Conservation (phyloP, 306 rosid genomes). For the Sphenostylis stenocarpa region DNA sequence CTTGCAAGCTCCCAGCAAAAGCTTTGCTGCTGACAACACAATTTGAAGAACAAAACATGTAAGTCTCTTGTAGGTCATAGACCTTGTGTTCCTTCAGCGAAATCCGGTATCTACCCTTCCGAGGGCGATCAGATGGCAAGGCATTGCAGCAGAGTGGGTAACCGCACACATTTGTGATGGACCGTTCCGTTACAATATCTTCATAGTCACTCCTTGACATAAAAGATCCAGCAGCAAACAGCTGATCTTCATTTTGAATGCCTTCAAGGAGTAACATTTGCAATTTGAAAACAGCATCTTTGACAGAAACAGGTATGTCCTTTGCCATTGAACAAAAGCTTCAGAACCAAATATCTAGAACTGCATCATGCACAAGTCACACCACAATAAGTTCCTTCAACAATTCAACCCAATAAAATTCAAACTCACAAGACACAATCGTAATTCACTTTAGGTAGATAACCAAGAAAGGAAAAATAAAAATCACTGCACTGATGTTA, state of each 20-base stretch:
- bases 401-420: slow-evolving; percentile 4
- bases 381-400: background rate
- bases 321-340: slow-evolving; percentile 48
- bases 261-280: slow-evolving; percentile 78
- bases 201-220: slow-evolving; percentile 77
- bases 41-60: slow-evolving; percentile 71
- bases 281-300: slow-evolving; percentile 63
- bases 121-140: slow-evolving; percentile 55
- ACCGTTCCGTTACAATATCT: slow-evolving; percentile 86
- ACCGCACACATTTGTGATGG: slow-evolving; percentile 65
- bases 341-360: slow-evolving; percentile 29
- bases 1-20: slow-evolving; percentile 62
- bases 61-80: slow-evolving; percentile 75
- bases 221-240: slow-evolving; percentile 76
- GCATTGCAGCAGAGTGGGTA: slow-evolving; percentile 52
- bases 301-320: slow-evolving; percentile 40
- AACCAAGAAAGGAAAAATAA: background rate
- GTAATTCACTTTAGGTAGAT: background rate
- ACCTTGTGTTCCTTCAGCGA: slow-evolving; percentile 83
- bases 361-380: slow-evolving; percentile 6
- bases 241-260: slow-evolving; percentile 57
- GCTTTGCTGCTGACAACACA: slow-evolving; percentile 70
- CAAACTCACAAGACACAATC: background rate
- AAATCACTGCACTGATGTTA: background rate
- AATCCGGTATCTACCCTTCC: slow-evolving; percentile 74